Conservation (phyloP, 768 basidiomycete genomes). For the Boletus pseudopeckii region DNA sequence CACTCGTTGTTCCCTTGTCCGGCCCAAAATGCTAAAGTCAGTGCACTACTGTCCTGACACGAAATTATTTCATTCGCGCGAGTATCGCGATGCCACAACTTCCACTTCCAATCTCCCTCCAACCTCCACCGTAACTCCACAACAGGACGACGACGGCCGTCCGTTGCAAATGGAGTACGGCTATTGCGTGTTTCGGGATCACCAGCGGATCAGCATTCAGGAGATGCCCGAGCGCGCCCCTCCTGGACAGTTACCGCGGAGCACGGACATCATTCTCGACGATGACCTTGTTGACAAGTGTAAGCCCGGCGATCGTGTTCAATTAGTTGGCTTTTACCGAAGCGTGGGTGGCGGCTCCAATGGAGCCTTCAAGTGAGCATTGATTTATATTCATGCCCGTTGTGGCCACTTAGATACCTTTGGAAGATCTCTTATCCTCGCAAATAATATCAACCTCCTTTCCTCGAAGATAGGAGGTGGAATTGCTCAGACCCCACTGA, state of each 20-base stretch:
- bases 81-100: slow-evolving; percentile 91
- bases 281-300: slow-evolving; percentile 97
- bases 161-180: slow-evolving; percentile 91
- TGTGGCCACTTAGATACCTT: slow-evolving; percentile 12
- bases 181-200: slow-evolving; percentile 86
- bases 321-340: slow-evolving; percentile 92
- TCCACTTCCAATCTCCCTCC: slow-evolving; percentile 84
- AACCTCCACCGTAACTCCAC: slow-evolving; percentile 81
- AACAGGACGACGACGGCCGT: slow-evolving; percentile 87
- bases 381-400: slow-evolving; percentile 9
- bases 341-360: slow-evolving; percentile 88
- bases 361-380: slow-evolving; percentile 87
- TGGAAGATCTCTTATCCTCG: slow-evolving; percentile 82
- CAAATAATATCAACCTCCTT: slow-evolving; percentile 92
- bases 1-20: slow-evolving; percentile 94
- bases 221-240: slow-evolving; percentile 99
- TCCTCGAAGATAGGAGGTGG: slow-evolving; percentile 95
- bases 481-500: slow-evolving; percentile 87
- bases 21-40: slow-evolving; percentile 97
- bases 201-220: slow-evolving; percentile 97
- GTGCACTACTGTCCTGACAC: slow-evolving; percentile 95
- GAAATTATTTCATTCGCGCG: slow-evolving; percentile 74
- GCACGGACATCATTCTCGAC: slow-evolving; percentile 93
- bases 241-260: slow-evolving; percentile 92
- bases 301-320: slow-evolving; percentile 97